Evolutionary conservation across 441 rosid genomes (phyloP).

Genomic region (Hura crepitans): DNA sequence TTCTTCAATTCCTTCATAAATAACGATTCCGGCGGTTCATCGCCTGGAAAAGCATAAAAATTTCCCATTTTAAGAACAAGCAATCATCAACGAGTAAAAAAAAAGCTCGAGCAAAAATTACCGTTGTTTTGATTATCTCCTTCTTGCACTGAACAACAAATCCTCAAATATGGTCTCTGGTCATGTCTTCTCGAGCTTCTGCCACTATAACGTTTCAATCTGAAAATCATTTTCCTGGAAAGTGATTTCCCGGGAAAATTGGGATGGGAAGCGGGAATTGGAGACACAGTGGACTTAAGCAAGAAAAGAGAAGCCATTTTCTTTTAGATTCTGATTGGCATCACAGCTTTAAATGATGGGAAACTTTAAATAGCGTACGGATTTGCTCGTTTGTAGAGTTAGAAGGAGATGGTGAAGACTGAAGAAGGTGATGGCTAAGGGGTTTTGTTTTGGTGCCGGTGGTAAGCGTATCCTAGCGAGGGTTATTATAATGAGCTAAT

Average conservation of each 20-base stretch:
- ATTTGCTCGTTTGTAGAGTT: not conserved
- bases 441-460: not conserved
- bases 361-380: not conserved
- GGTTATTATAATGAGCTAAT: not conserved
- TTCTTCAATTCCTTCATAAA: conserved; percentile 90
- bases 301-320: conserved; percentile 46
- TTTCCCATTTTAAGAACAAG: not conserved
- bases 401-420: not conserved
- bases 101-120: not conserved
- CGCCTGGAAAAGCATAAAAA: conserved; percentile 39
- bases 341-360: conserved; percentile 12
- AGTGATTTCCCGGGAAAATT: conserved; percentile 39
- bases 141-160: conserved; percentile 46
- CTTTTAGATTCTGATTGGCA: conserved; percentile 4
- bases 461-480: conserved; percentile 24
- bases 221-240: conserved; percentile 34
- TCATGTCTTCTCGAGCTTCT: conserved; percentile 19
- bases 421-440: not conserved
- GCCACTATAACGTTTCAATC: conserved; percentile 25
- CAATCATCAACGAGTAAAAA: not conserved
- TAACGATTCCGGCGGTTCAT: conserved; percentile 89
- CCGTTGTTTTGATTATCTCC: conserved; percentile 61
- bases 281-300: conserved; percentile 39
- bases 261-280: conserved; percentile 43
- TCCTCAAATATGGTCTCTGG: conserved; percentile 30